These are phyloP conservation scores for Porpolomopsis calyptriformis DNA, from an alignment of 768 basidiomycete species.

Conservation along the genomic window DNA sequence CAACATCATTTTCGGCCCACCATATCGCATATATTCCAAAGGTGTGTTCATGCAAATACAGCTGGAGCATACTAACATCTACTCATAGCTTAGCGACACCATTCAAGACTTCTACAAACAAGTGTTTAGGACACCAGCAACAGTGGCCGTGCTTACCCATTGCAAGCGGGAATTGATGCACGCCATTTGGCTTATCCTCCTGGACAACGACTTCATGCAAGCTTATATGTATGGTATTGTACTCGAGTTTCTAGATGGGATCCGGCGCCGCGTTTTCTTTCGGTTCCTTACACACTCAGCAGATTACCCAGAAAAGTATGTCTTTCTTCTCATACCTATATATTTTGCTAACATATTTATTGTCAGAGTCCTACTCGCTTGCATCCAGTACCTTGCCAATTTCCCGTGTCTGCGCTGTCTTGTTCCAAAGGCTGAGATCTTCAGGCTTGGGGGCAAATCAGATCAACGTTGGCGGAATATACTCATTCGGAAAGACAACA, in stretches of 20 bases:
- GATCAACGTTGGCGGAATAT: background rate
- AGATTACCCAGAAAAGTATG: no score
- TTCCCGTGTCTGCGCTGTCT: slow-evolving; percentile 17
- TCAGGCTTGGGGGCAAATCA: background rate
- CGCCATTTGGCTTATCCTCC: slow-evolving; percentile 10
- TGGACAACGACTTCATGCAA: slow-evolving; percentile 18
- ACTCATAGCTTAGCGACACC: slow-evolving; percentile 10
- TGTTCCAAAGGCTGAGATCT: slow-evolving; percentile 3
- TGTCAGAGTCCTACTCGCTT: slow-evolving; percentile 15
- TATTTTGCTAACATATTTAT: slow-evolving; percentile 5
- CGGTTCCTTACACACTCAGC: slow-evolving; percentile 17
- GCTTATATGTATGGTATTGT: slow-evolving; percentile 19
- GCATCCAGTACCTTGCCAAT: slow-evolving; percentile 12
- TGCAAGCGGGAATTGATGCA: slow-evolving; percentile 16
- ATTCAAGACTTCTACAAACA: slow-evolving; percentile 4
- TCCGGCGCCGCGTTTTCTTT: slow-evolving; percentile 12
- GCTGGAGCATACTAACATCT: background rate
- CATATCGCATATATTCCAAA: slow-evolving; percentile 26
- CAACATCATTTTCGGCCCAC: slow-evolving; percentile 12
- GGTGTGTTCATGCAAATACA: slow-evolving; percentile 10
- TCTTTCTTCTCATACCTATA: background rate
- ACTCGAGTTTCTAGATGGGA: slow-evolving; percentile 17
- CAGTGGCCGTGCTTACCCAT: slow-evolving; percentile 7
- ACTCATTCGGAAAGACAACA: background rate
- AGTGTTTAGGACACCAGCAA: slow-evolving; percentile 1